Evolutionary conservation across 768 basidiomycete genomes (phyloP).

Genomic region (Mycena olivaceomarginata): DNA sequence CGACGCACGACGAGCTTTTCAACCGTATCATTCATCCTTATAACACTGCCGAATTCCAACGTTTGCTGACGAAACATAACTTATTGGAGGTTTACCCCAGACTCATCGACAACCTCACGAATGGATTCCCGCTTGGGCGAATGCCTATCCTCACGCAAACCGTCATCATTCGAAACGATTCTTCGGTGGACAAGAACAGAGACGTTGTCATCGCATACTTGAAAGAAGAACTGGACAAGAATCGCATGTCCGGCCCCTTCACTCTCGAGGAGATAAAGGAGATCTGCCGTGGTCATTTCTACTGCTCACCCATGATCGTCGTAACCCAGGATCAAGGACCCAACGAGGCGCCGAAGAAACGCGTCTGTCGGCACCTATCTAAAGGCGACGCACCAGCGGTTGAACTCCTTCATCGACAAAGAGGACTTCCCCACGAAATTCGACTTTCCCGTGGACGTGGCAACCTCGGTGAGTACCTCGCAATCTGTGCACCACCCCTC

Average conservation of each 20-base stretch:
- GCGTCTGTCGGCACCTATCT: constrained; percentile 48
- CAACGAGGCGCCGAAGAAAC: constrained; percentile 19
- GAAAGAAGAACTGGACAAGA: constrained; percentile 21
- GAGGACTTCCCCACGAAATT: constrained; percentile 42
- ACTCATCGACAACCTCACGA: constrained; percentile 51
- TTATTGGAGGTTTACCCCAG: constrained; percentile 51
- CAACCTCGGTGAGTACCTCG: constrained; percentile 37
- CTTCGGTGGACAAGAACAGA: constrained; percentile 25
- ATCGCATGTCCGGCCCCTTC: constrained; percentile 24
- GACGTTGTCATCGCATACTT: constrained; percentile 37
- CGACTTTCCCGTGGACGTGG: constrained; percentile 38
- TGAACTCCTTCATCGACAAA: constrained; percentile 42
- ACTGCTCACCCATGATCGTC: constrained; percentile 49
- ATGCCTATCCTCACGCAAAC: constrained; percentile 44
- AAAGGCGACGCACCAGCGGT: constrained; percentile 32
- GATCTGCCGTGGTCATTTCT: constrained; percentile 51
- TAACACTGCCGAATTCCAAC: constrained; percentile 50
- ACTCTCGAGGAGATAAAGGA: constrained; percentile 43
- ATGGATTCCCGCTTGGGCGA: constrained; percentile 57
- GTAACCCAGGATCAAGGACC: constrained; percentile 40
- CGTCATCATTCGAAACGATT: constrained; percentile 38
- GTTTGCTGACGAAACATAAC: constrained; percentile 45
- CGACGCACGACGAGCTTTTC: constrained; percentile 45
- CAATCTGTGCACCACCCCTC: background rate
- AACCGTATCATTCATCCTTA: constrained; percentile 55